Percentiles rank a stretch among this genome's conserved stretches.
Evolutionary conservation across 371 early-diverging fungal genomes (phyloP).

Genomic region (Batkoa obscura): DNA sequence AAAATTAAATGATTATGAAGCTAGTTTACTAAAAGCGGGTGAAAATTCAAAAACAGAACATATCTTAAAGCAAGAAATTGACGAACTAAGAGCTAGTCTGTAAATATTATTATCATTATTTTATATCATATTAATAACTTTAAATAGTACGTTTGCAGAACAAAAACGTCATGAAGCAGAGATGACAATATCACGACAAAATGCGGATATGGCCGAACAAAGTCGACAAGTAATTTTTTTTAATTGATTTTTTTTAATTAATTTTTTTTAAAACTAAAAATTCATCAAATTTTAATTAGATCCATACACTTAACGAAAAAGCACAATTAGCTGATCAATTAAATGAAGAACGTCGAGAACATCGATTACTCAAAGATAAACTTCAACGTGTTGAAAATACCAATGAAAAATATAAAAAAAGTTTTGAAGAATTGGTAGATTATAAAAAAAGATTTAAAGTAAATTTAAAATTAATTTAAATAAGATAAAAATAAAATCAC

Average conservation of each 20-base stretch:
- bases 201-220: constrained; percentile 35
- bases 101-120: constrained; percentile 15
- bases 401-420: constrained; percentile 86
- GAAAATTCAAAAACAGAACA: constrained; percentile 69
- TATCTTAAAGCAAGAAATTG: constrained; percentile 68
- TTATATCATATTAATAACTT: background rate
- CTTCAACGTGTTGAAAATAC: constrained; percentile 80
- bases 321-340: constrained; percentile 47
- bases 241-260: background rate
- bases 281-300: constrained; percentile 11
- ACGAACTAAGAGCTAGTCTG: constrained; percentile 63
- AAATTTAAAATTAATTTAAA: background rate
- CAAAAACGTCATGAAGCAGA: constrained; percentile 52
- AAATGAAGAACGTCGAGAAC: constrained; percentile 77
- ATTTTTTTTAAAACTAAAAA: background rate
- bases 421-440: constrained; percentile 71
- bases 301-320: constrained; percentile 28
- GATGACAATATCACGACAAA: constrained; percentile 32
- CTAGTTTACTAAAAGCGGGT: constrained; percentile 35
- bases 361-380: constrained; percentile 68
- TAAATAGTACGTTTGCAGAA: constrained; percentile 27
- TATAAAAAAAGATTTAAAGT: constrained; percentile 54
- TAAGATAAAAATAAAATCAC: no score
- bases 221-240: constrained; percentile 24
- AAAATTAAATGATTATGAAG: constrained; percentile 50